phyloP scores from a whole-genome alignment of 495 filamentous ascomycete species.

The Aspergillus nanangensis region DNA sequence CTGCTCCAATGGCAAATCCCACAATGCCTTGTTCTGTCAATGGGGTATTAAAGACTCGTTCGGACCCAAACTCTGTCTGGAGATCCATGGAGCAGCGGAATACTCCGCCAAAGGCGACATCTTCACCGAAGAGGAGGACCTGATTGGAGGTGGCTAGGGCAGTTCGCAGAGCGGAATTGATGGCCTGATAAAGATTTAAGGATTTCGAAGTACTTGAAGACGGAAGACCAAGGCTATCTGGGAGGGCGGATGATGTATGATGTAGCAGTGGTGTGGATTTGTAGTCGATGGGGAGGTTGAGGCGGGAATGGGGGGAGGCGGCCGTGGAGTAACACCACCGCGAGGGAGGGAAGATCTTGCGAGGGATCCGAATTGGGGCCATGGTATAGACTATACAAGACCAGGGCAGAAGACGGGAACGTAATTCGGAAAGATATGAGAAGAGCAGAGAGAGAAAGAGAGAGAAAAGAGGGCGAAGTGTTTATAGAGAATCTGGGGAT shows the following conservation, averaged over 20 bases:
- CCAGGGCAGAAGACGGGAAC: neutral
- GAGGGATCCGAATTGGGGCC: neutral
- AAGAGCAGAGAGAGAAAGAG: neutral
- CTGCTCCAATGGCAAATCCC: constrained; percentile 87
- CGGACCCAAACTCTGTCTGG: constrained; percentile 76
- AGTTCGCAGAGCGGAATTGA: constrained; percentile 82
- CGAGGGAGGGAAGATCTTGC: neutral
- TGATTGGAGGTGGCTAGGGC: constrained; percentile 81
- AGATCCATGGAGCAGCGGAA: constrained; percentile 94
- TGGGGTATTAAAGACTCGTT: constrained; percentile 95
- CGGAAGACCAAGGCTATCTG: constrained; percentile 58
- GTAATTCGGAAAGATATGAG: neutral
- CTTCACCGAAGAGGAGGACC: constrained; percentile 91
- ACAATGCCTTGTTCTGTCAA: constrained; percentile 92
- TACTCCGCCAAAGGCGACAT: constrained; percentile 94
- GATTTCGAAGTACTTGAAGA: constrained; percentile 67
- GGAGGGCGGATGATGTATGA: constrained; percentile 68
- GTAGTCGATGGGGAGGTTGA: constrained; percentile 90
- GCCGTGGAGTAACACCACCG: constrained; percentile 12
- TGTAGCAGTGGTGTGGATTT: constrained; percentile 74
- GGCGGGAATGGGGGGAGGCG: constrained; percentile 20
- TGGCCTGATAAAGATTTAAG: constrained; percentile 87
- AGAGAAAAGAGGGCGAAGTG: too few species aligned
- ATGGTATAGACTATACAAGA: too few species aligned
- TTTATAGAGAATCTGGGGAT: too few species aligned